phyloP scores from a whole-genome alignment of 1,284 basidiomycete genomes.

The Rhodotorula sp. region DNA sequence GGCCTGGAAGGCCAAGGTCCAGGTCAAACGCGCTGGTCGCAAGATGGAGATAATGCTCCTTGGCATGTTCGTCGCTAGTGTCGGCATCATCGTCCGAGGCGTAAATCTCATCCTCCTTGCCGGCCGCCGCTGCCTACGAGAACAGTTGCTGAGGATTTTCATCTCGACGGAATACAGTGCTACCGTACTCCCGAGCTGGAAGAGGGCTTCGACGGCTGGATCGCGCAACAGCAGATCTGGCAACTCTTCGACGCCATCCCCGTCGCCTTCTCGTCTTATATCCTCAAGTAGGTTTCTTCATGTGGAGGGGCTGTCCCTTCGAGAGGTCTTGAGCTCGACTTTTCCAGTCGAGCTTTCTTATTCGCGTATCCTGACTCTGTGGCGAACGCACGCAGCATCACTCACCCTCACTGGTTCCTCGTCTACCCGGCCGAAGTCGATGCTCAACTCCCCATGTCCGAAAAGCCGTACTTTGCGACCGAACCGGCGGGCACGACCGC shows the following conservation, averaged over 20 bases:
- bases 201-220: slow-evolving; percentile 21
- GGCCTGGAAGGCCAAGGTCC: neutral
- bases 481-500: neutral
- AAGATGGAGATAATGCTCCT: slow-evolving; percentile 11
- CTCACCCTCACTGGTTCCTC: slow-evolving; percentile 31
- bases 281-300: slow-evolving; percentile 21
- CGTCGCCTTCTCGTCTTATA: neutral
- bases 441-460: neutral
- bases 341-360: too few species aligned
- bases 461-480: neutral
- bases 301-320: neutral
- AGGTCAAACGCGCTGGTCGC: neutral
- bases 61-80: slow-evolving; percentile 2
- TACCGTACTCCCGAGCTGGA: slow-evolving; percentile 30
- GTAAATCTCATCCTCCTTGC: too few species aligned
- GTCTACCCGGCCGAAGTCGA: neutral
- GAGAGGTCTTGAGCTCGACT: neutral
- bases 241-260: slow-evolving; percentile 29
- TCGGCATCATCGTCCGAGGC: slow-evolving; percentile 28
- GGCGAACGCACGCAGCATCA: slow-evolving; percentile 2
- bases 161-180: too few species aligned
- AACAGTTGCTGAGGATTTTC: too few species aligned
- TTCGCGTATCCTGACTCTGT: too few species aligned
- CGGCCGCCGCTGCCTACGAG: too few species aligned
- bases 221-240: slow-evolving; percentile 16